These are phyloP conservation scores for Fusarium anthophilum DNA, from an alignment of 2,329 filamentous ascomycete species.

Conservation along the genomic window DNA sequence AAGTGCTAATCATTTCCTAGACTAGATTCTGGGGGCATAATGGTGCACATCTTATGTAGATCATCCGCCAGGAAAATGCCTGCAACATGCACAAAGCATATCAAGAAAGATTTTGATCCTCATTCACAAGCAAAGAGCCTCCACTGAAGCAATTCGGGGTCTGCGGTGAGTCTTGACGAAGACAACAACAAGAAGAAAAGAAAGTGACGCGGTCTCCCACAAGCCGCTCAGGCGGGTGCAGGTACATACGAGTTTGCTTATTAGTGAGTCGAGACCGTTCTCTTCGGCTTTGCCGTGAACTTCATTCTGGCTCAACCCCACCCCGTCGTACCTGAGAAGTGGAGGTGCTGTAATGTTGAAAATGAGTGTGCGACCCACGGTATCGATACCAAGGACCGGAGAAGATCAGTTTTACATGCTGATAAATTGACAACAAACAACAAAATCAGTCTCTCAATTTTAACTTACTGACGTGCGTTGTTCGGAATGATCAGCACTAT, in stretches of 20 bases:
- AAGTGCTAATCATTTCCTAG: conserved; percentile 23
- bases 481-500: neutral
- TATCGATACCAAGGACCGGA: neutral
- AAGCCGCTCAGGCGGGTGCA: conserved; percentile 27
- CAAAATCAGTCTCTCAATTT: neutral
- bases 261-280: conserved; percentile 42
- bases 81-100: conserved; percentile 2
- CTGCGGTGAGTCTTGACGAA: neutral
- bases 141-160: conserved; percentile 1
- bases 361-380: conserved; percentile 6
- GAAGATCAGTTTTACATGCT: neutral
- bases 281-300: conserved; percentile 42
- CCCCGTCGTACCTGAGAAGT: conserved; percentile 40
- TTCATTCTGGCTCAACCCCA: conserved; percentile 37
- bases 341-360: conserved; percentile 23
- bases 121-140: neutral
- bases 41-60: conserved; percentile 44
- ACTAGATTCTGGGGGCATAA: conserved; percentile 27
- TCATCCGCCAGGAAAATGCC: conserved; percentile 29
- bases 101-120: neutral
- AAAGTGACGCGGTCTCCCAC: neutral
- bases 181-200: neutral
- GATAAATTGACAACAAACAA: neutral
- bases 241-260: conserved; percentile 13
- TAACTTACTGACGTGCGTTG: neutral